Base-by-base conservation (phyloP, 768 basidiomycete species). In the Lactifluus rugatus region DNA sequence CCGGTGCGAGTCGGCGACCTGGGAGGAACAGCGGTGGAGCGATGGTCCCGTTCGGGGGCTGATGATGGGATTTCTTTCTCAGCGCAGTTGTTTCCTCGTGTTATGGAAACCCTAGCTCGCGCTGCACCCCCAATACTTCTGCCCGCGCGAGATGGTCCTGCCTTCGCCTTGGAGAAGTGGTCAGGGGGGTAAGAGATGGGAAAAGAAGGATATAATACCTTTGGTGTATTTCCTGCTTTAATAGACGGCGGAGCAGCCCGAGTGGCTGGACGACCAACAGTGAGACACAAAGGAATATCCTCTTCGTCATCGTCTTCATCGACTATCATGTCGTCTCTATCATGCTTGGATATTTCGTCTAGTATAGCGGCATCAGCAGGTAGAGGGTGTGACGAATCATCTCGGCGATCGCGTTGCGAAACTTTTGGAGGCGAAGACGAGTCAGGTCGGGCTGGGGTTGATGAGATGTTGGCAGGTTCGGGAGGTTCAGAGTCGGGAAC, bases 401-500 rank as follows among this genome's bases (percentile, higher is more conserved):
- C 42, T 9, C 9, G 31, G 8, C 23, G 13, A 8, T 34, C 36
- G 14, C 36, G 49, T 8, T 13, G 17, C 3, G 31, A 34, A 16
- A 13, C 9, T 3, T 53, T 49, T 48, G 23, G 37, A 52, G 49
- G 16, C 39, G 41, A n/a, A 13, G 25, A 47, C 23, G 32, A 39
- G 46, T 31, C 34, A 28, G 49, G 49, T 26, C 11, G 53, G 26
- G 42, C 13, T 11, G 36, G 26, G 39, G 42, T 56, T 36, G 31
- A 55, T 52, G 52, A 36, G 49, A 45, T 58, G n/a, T 59, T 58
- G 47, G 67, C 71, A 21, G 71, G 74, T 28, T 72, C 72, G 19
- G 70, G 67, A 48, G 81, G 78, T 61, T 85, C 84, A 2, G 84
- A 86, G 65, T 86, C 85, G 2, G 84, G 83, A 16, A 87, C 73